Evolutionary conservation across 2,329 filamentous ascomycete species (phyloP).

Genomic region (Fusarium praegraminearum): DNA sequence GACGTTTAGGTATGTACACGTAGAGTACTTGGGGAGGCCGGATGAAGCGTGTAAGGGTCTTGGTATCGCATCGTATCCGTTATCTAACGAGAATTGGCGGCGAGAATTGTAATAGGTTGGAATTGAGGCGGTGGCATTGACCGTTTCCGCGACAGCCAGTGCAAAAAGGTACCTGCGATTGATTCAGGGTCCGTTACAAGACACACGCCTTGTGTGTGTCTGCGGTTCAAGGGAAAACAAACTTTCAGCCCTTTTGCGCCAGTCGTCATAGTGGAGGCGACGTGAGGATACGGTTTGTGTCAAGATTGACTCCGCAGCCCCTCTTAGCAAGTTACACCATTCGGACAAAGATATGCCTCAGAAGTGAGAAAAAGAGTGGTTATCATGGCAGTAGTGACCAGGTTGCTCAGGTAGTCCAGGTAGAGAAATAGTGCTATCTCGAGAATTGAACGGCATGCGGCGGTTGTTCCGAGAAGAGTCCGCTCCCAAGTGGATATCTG

Average conservation of each 20-base stretch:
- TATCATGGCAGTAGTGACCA: conserved; percentile 2
- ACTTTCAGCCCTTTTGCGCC: conserved; percentile 25
- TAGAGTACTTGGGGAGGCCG: neutral
- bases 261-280: conserved; percentile 30
- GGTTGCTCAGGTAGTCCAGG: neutral
- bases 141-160: conserved; percentile 35
- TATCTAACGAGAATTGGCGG: conserved; percentile 27
- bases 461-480: conserved; percentile 41
- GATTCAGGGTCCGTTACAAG: neutral
- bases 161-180: conserved; percentile 6
- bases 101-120: conserved; percentile 12
- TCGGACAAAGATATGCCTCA: conserved; percentile 38
- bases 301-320: conserved; percentile 32
- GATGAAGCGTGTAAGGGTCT: conserved; percentile 1
- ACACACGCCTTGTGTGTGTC: conserved; percentile 5
- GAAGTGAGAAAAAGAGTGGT: neutral
- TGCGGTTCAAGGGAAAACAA: neutral
- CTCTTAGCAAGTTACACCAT: conserved; percentile 39
- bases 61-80: conserved; percentile 18
- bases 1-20: neutral
- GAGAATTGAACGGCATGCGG: conserved; percentile 27
- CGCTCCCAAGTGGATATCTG: conserved; percentile 31
- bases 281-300: conserved; percentile 26
- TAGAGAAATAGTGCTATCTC: conserved; percentile 13
- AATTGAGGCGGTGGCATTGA: conserved; percentile 32